phyloP scores from a whole-genome alignment of 108 stramenopile species.

The Pseudonitzschia multistriata region DNA sequence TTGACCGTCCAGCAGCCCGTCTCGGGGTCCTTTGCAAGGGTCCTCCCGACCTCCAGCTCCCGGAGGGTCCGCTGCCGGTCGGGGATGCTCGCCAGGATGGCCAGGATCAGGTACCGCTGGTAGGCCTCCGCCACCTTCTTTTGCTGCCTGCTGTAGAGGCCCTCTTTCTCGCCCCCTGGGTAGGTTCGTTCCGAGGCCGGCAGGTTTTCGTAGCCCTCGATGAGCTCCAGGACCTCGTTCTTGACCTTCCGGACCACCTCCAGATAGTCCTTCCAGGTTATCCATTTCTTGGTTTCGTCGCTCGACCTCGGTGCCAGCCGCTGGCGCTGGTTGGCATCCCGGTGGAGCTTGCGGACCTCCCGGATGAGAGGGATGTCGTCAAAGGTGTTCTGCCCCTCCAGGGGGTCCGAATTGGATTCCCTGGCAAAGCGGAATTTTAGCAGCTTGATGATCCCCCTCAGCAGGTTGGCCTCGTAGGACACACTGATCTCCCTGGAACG shows the following conservation, averaged over 20 bases:
- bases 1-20: constrained; percentile 55
- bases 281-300: constrained; percentile 78
- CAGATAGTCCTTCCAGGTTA: constrained; percentile 77
- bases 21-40: constrained; percentile 49
- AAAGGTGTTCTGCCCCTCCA: constrained; percentile 46
- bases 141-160: constrained; percentile 29
- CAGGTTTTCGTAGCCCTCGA: constrained; percentile 25
- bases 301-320: constrained; percentile 61
- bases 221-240: constrained; percentile 40
- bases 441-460: constrained; percentile 77
- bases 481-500: constrained; percentile 63
- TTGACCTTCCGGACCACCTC: constrained; percentile 58
- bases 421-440: constrained; percentile 73
- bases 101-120: constrained; percentile 73
- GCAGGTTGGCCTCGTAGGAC: constrained; percentile 83
- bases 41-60: constrained; percentile 73
- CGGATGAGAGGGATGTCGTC: constrained; percentile 70
- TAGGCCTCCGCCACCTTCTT: constrained; percentile 55
- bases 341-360: constrained; percentile 75
- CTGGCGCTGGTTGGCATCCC: constrained; percentile 67
- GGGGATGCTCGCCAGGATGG: constrained; percentile 77
- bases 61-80: constrained; percentile 85
- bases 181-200: background rate
- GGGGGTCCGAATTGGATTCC: constrained; percentile 38
- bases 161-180: constrained; percentile 13